These are phyloP conservation scores for Gryganskiella cystojenkinii DNA, from an alignment of 192 early-diverging fungal genomes.

Conservation along the genomic window DNA sequence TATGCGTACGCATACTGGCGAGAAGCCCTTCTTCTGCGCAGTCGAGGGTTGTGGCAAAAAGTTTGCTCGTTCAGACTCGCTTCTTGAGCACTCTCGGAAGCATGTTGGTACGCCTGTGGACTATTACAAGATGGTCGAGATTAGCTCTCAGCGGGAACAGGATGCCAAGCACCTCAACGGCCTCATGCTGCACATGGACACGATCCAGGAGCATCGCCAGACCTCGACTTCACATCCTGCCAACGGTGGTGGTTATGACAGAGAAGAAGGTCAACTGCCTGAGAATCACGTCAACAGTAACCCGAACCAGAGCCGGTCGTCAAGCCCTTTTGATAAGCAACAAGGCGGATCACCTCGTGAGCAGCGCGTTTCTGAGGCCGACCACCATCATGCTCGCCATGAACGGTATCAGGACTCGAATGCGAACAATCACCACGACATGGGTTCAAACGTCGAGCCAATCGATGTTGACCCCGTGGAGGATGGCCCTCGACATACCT, in stretches of 20 bases:
- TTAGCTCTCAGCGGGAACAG: slow-evolving; percentile 39
- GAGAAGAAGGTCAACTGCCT: too few relatives aligned
- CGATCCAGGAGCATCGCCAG: slow-evolving; percentile 51
- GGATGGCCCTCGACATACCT: too few relatives aligned
- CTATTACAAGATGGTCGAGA: slow-evolving; percentile 50
- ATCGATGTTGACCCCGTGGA: too few relatives aligned
- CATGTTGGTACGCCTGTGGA: slow-evolving; percentile 55
- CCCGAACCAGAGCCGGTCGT: neutral
- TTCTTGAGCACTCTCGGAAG: slow-evolving; percentile 72
- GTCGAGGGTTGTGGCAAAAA: slow-evolving; percentile 74
- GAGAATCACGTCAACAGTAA: neutral
- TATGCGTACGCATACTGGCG: slow-evolving; percentile 80
- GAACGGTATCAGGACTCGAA: too few relatives aligned
- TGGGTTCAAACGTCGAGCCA: too few relatives aligned
- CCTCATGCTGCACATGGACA: slow-evolving; percentile 41
- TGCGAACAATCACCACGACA: too few relatives aligned
- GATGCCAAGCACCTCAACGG: slow-evolving; percentile 50
- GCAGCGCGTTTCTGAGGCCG: too few relatives aligned
- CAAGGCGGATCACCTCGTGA: too few relatives aligned
- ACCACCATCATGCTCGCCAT: too few relatives aligned
- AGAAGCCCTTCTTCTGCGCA: slow-evolving; percentile 76
- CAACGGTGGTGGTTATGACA: slow-evolving; percentile 13
- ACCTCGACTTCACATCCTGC: slow-evolving; percentile 2
- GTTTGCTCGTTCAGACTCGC: slow-evolving; percentile 81
- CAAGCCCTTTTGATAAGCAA: too few relatives aligned